Conservation (phyloP, 352 stramenopile species). For the Phytopythium delawarense region DNA sequence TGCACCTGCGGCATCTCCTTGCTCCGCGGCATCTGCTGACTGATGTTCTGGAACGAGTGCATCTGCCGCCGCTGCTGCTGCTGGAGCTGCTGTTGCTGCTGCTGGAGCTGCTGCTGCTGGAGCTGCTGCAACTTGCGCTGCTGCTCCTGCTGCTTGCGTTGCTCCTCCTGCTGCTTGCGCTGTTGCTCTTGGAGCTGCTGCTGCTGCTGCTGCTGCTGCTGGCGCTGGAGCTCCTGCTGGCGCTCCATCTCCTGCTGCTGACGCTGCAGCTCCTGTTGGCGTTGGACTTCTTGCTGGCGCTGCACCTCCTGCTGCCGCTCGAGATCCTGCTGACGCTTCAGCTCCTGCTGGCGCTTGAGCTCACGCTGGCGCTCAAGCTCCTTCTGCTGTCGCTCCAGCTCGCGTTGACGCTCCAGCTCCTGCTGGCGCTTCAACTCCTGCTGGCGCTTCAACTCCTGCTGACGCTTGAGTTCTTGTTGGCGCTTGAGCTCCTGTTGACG, state of each 20-base stretch:
- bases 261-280: conserved; percentile 3
- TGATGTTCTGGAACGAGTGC: conserved; percentile 14
- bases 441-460: conserved; percentile 14
- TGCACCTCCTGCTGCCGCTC: conserved; percentile 13
- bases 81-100: conserved; percentile 12
- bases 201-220: conserved; percentile 18
- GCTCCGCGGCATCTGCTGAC: conserved; percentile 25
- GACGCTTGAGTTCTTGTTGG: conserved; percentile 13
- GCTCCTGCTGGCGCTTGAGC: conserved; percentile 23
- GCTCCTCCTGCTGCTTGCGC: conserved; percentile 14
- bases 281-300: conserved; percentile 6
- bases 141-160: conserved; percentile 22
- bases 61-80: conserved; percentile 32
- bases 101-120: conserved; percentile 8
- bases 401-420: conserved; percentile 15
- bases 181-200: conserved; percentile 21
- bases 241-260: conserved; percentile 14
- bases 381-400: conserved; percentile 21
- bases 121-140: conserved; percentile 5
- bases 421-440: conserved; percentile 9
- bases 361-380: conserved; percentile 24
- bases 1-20: conserved; percentile 17
- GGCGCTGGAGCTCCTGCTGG: conserved; percentile 13
- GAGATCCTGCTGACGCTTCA: conserved; percentile 28
- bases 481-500: conserved; percentile 5